Evolutionary conservation across 2,329 filamentous ascomycete genomes (phyloP).

Genomic region (Cladosporium oxysporum): DNA sequence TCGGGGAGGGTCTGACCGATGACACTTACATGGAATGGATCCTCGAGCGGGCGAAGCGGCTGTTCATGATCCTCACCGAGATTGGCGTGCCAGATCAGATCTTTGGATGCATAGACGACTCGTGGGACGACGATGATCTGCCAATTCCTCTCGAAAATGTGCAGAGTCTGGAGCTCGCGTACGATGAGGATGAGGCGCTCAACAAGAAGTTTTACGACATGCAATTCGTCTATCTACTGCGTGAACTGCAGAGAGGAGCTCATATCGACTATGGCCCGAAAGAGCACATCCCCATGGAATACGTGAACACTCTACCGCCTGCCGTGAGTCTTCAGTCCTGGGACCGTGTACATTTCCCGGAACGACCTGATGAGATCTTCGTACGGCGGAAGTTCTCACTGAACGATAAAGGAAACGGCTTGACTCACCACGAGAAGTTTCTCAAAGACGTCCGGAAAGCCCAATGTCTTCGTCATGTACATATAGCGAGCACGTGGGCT

Average conservation of each 20-base stretch:
- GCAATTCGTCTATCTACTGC: constrained; percentile 71
- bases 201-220: constrained; percentile 69
- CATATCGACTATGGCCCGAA: constrained; percentile 66
- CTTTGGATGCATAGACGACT: constrained; percentile 72
- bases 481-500: constrained; percentile 70
- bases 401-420: constrained; percentile 32
- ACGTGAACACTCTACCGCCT: constrained; percentile 60
- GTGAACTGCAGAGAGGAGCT: constrained; percentile 60
- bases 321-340: constrained; percentile 50
- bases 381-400: constrained; percentile 38
- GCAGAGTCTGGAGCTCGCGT: constrained; percentile 62
- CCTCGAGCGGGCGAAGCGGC: constrained; percentile 64
- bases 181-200: constrained; percentile 61
- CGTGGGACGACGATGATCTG: constrained; percentile 75
- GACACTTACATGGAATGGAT: constrained; percentile 81
- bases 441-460: constrained; percentile 62
- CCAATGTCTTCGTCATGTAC: constrained; percentile 63
- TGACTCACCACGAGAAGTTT: constrained; percentile 51
- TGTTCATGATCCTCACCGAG: constrained; percentile 72
- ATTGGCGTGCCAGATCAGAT: constrained; percentile 72
- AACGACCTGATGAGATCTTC: constrained; percentile 57
- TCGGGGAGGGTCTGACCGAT: constrained; percentile 69
- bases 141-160: constrained; percentile 68
- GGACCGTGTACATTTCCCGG: constrained; percentile 66
- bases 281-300: constrained; percentile 69